phyloP scores from a whole-genome alignment of 225 moss, liverwort and hornwort genomes.

The Sphagnum contortum region DNA sequence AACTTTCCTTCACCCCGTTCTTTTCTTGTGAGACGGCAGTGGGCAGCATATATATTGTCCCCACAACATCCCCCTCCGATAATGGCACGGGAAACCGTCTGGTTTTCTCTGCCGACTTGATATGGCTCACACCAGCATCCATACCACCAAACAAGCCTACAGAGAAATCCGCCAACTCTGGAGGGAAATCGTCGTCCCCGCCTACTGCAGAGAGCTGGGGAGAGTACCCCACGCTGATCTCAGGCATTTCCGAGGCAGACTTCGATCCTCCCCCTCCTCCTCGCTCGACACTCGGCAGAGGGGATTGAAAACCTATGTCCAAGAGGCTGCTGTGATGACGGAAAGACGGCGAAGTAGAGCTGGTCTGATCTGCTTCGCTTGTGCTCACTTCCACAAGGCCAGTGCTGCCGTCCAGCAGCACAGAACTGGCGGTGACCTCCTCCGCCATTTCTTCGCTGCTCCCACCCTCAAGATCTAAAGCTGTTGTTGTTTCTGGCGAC shows the following conservation, averaged over 20 bases:
- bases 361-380: slow-evolving; percentile 21
- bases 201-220: slow-evolving; percentile 9
- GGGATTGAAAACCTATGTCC: slow-evolving; percentile 16
- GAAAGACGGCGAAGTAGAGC: slow-evolving; percentile 15
- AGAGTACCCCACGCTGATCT: slow-evolving; percentile 19
- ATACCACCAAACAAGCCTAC: slow-evolving; percentile 21
- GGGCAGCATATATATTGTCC: slow-evolving; percentile 20
- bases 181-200: slow-evolving; percentile 14
- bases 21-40: slow-evolving; percentile 12
- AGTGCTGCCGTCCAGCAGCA: slow-evolving; percentile 21
- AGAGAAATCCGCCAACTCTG: slow-evolving; percentile 30
- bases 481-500: background rate
- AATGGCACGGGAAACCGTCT: slow-evolving; percentile 81
- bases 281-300: slow-evolving; percentile 13
- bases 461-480: slow-evolving; percentile 24
- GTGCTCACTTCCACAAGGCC: slow-evolving; percentile 36
- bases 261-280: slow-evolving; percentile 10
- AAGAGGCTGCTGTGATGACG: slow-evolving; percentile 8
- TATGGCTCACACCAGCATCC: slow-evolving; percentile 13
- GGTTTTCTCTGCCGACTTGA: slow-evolving; percentile 50
- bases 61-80: slow-evolving; percentile 41
- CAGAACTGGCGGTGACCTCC: slow-evolving; percentile 18
- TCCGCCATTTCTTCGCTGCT: slow-evolving; percentile 5
- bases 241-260: slow-evolving; percentile 19
- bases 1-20: slow-evolving; percentile 21